Percentiles rank a stretch among this genome's conserved stretches.
Conservation (phyloP, 176 grass and related monocot genomes). For the Cenchrus purpureus region DNA sequence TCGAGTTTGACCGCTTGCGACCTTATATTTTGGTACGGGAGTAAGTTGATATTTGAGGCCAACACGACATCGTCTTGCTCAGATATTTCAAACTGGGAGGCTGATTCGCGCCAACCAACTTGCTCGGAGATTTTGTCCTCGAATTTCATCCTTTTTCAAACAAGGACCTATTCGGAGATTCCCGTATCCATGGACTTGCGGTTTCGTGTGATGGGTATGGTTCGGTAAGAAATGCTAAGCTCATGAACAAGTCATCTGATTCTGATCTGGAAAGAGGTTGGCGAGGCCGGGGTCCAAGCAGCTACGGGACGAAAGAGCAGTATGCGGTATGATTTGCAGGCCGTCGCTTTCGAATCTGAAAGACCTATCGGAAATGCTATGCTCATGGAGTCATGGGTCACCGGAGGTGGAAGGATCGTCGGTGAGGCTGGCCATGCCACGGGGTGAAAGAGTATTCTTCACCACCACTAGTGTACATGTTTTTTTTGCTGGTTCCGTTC, state of each 20-base stretch:
- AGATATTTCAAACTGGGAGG: neutral
- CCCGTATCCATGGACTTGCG: neutral
- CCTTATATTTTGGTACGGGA: no score
- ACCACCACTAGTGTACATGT: neutral
- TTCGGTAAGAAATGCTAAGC: neutral
- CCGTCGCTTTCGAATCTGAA: conserved; percentile 5
- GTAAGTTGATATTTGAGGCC: neutral
- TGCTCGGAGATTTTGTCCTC: neutral
- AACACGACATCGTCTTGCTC: neutral
- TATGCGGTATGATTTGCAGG: neutral
- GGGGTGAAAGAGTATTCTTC: neutral
- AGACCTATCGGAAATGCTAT: neutral
- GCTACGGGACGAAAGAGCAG: neutral
- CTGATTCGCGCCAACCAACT: neutral
- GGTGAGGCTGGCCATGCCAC: no score
- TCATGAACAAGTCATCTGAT: neutral
- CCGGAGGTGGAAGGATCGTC: neutral
- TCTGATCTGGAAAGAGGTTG: neutral
- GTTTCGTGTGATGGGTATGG: neutral
- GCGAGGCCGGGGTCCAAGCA: neutral
- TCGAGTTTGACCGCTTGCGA: no score
- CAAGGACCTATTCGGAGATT: neutral
- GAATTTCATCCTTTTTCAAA: neutral
- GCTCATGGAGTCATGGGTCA: neutral
- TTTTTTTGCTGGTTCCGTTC: neutral